Base-by-base conservation (phyloP, 2,329 filamentous ascomycete species). In the Colletotrichum tamarilloi region DNA sequence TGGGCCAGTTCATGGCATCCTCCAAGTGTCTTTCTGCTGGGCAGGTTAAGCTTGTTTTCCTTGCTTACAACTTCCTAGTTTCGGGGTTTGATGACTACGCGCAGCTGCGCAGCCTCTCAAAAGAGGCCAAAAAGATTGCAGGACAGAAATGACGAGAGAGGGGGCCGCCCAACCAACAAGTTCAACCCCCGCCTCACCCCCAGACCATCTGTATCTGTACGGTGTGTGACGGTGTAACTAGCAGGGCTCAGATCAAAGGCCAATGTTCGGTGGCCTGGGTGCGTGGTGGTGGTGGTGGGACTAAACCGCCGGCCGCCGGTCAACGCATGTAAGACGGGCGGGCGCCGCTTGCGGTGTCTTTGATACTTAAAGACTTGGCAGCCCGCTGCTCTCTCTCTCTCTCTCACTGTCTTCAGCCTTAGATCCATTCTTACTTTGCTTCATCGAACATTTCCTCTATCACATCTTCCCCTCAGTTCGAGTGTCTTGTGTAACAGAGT, bases 331-430 rank as follows among this genome's bases (percentile, higher is more conserved):
- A 56, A 38, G 38, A 53, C 28, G 28, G 24, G 4, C n/a, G 14
- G 14, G 12, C 49, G 26, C 52, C 46, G 62, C 52, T 24, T 55
- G 42, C 42, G 11, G 22, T 38, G n/a, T 22, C 46, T 35, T 5
- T 55, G 4, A 26, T 64, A 64, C 28, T 53, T 64, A 53, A 64
- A 28, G 28, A 55, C 46, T 64, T 53, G 46, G 30, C 62, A 38
- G 62, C 28, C 28, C 24, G 28, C 60, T 35, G 11, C 60, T 53
- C n/a, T 28, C 38, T 38, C 35, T 24, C 35, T 24, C 26, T 1
- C 19, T 4, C 5, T 38, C 38, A 32, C 30, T 32, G 30, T 5
- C 46, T 22, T 53, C 60, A 22, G n/a, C 46, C 62, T 26, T 8
- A 46, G 16, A 26, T 16, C 30, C n/a, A 32, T 22, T 16, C 22